Evolutionary conservation across 345 rosid species (phyloP), one percentile per base, ranked within the genome.

Genomic region (Mangifera indica): DNA sequence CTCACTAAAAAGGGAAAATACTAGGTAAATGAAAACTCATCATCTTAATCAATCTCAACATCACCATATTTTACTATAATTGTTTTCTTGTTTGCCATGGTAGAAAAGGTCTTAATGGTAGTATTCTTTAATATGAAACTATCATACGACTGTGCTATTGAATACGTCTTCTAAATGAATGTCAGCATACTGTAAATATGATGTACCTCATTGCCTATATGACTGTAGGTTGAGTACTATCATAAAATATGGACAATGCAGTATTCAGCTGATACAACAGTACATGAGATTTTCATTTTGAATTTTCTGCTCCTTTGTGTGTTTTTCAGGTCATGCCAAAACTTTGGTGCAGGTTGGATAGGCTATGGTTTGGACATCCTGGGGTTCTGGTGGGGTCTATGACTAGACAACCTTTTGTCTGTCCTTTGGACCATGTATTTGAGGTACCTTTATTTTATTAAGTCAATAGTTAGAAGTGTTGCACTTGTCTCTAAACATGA

Each of bases 361-460:
- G 98, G 80, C 81, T 95, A 61, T 95, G 99, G 99, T 95, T 92
- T 88, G 84, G 90, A 7, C 99, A 95, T 86, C 98, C 99, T 20
- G 99, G 99, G 71, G 86, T 85, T 76, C 83, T 95, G 68, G 76
- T n/a, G 63, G 99, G 98, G 64, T 82, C 99, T 55, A 69, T 95
- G 90, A 95, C 99, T 15, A 86, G 88, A 60, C 99, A 89, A 75
- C 99, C 99, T 75, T 95, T 95, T 76, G 71, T 92, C 72, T 95
- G 99, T 82, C 99, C 99, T 78, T 79, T 95, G 76, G 99, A 95
- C 79, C 99, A 95, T 60, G 99, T 93, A 15, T 95, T 95, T 76
- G 98, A 95, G 99, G 98, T 92, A 81, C 22, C 62, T 61, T 11
- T 57, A 14, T 40, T 25, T 40, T 17, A 21, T 46, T 73, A 67